These are phyloP conservation scores for Penicillium sp. DNA, from an alignment of 2,329 filamentous ascomycete genomes.

Conservation along the genomic window DNA sequence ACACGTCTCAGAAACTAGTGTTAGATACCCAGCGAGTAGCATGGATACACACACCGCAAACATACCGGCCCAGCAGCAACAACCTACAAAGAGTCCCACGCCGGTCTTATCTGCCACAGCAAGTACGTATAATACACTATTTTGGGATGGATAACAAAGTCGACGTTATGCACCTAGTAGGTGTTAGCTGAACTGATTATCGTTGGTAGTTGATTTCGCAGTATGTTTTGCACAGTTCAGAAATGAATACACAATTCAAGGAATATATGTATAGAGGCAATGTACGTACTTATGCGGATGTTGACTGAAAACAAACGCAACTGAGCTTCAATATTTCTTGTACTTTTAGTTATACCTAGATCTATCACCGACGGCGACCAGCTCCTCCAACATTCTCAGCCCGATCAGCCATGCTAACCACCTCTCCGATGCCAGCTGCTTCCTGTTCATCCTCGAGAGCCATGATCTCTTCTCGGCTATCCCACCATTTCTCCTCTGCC, in stretches of 20 bases:
- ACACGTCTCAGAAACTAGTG: slow-evolving; percentile 7
- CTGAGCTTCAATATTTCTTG: neutral
- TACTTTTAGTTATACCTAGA: neutral
- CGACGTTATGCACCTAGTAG: no score
- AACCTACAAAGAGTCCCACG: neutral
- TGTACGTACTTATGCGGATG: neutral
- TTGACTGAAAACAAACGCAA: neutral
- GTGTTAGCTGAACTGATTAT: no score
- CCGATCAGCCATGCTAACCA: slow-evolving; percentile 81
- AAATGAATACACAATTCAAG: no score
- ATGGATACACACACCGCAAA: slow-evolving; percentile 19
- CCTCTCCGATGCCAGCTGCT: slow-evolving; percentile 89
- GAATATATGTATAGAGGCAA: no score
- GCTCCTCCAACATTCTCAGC: slow-evolving; percentile 53
- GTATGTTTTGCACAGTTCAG: no score
- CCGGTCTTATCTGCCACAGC: neutral
- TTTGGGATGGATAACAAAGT: no score
- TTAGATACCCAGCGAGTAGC: slow-evolving; percentile 19
- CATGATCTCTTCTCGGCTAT: slow-evolving; percentile 89
- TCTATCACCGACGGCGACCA: slow-evolving; percentile 44
- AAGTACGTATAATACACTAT: neutral
- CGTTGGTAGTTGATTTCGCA: no score
- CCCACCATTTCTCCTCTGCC: slow-evolving; percentile 98
- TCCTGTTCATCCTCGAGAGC: slow-evolving; percentile 94
- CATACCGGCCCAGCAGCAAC: neutral